These are phyloP conservation scores for Phyllostachys edulis DNA, from an alignment of 176 grass and related monocot genomes.

Conservation along the genomic window DNA sequence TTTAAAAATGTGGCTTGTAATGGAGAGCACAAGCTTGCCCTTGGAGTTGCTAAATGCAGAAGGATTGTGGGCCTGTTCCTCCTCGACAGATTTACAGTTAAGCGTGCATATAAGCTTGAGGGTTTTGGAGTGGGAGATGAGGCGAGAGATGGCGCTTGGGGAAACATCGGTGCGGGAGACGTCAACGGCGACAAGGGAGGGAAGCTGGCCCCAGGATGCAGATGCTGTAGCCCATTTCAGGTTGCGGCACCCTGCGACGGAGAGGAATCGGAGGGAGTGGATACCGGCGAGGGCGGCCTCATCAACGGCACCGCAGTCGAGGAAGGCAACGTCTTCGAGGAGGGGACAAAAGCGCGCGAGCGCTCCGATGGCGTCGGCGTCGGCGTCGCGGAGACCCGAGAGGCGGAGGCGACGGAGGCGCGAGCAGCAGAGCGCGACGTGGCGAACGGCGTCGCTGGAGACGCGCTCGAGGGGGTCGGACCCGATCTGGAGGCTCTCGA, in stretches of 20 bases:
- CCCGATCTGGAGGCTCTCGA: slow-evolving; percentile 86
- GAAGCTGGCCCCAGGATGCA: slow-evolving; percentile 66
- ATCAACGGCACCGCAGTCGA: slow-evolving; percentile 78
- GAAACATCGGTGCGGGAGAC: slow-evolving; percentile 81
- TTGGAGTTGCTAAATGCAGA: slow-evolving; percentile 65
- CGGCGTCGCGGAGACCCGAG: slow-evolving; percentile 76
- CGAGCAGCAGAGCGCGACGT: slow-evolving; percentile 86
- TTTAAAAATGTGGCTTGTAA: slow-evolving; percentile 60
- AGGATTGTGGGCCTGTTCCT: slow-evolving; percentile 62
- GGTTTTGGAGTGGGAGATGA: slow-evolving; percentile 74
- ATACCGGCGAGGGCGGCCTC: slow-evolving; percentile 66
- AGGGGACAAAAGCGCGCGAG: slow-evolving; percentile 65
- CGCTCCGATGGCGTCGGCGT: slow-evolving; percentile 59
- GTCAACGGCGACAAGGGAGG: slow-evolving; percentile 72
- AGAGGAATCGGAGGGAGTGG: slow-evolving; percentile 72
- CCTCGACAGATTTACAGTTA: slow-evolving; percentile 67
- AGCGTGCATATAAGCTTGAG: slow-evolving; percentile 66
- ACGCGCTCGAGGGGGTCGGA: slow-evolving; percentile 66
- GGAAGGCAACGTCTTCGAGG: slow-evolving; percentile 76
- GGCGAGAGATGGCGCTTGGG: slow-evolving; percentile 56
- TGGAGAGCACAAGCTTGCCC: slow-evolving; percentile 80
- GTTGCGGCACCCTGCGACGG: slow-evolving; percentile 76
- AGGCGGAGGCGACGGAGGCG: slow-evolving; percentile 68
- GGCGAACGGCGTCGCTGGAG: slow-evolving; percentile 79
- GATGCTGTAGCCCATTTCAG: slow-evolving; percentile 87